Percentiles rank a stretch among this genome's conserved stretches.
Evolutionary conservation across 2,329 filamentous ascomycete species (phyloP).

Genomic region (Aspergillus pseudoviridinutans): DNA sequence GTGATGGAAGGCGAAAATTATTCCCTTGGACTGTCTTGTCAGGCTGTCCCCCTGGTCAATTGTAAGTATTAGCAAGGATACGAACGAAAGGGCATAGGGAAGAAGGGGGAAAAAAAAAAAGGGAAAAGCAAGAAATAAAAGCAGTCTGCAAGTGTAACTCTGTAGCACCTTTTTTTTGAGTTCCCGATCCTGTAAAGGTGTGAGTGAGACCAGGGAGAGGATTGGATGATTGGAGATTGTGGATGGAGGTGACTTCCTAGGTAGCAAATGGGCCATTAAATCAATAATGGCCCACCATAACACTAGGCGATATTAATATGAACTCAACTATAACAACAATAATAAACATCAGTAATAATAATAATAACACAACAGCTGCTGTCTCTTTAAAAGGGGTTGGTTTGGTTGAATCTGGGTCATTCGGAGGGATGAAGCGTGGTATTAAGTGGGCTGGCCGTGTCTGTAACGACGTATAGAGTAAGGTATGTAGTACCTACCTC

Average conservation of each 20-base stretch:
- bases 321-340: neutral
- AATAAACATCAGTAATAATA: neutral
- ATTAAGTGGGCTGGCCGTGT: neutral
- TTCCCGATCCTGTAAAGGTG: neutral
- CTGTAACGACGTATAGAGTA: neutral
- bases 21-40: neutral
- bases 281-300: neutral
- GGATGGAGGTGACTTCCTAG: neutral
- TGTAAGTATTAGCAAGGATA: neutral
- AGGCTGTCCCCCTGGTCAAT: neutral
- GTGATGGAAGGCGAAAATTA: neutral
- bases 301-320: neutral
- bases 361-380: neutral
- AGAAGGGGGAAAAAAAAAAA: neutral
- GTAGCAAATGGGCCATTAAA: neutral
- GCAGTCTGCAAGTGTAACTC: neutral
- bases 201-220: neutral
- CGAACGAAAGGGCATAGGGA: constrained; percentile 1
- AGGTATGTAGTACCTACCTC: neutral
- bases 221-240: neutral
- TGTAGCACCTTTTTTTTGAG: neutral
- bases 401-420: neutral
- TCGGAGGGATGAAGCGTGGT: neutral
- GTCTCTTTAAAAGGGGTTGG: neutral
- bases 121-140: constrained; percentile 1